Evolutionary conservation across 148 eudicot species (phyloP).

Genomic region (Mesembryanthemum crystallinum): DNA sequence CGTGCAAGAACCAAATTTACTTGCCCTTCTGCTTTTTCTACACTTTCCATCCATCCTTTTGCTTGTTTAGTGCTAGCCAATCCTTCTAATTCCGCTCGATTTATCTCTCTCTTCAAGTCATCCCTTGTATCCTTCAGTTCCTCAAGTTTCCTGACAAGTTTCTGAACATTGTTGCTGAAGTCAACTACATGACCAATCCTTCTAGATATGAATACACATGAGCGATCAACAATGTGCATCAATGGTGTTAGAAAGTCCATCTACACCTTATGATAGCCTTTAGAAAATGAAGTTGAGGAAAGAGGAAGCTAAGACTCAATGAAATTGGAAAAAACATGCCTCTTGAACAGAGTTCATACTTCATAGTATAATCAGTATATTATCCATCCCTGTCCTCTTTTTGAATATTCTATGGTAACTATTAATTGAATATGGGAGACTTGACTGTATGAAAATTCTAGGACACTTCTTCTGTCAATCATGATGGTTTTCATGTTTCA

Average conservation of each 20-base stretch:
- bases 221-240: not conserved
- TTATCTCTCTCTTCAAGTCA: slow-evolving; percentile 34
- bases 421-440: too few relatives aligned
- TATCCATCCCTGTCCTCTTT: too few relatives aligned
- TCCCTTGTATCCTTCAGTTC: slow-evolving; percentile 31
- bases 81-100: slow-evolving; percentile 28
- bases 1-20: slow-evolving; percentile 23
- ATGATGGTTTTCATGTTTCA: too few relatives aligned
- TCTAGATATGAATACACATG: slow-evolving; percentile 8
- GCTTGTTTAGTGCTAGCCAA: slow-evolving; percentile 31
- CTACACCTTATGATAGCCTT: not conserved
- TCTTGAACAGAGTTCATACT: too few relatives aligned
- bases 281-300: too few relatives aligned
- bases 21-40: slow-evolving; percentile 24
- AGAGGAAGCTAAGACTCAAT: too few relatives aligned
- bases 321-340: too few relatives aligned
- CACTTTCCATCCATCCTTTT: slow-evolving; percentile 38
- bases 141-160: slow-evolving; percentile 12
- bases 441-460: too few relatives aligned
- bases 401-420: too few relatives aligned
- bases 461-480: too few relatives aligned
- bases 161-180: slow-evolving; percentile 1
- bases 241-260: slow-evolving; percentile 27
- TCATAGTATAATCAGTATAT: too few relatives aligned
- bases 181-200: slow-evolving; percentile 13